Conservation (phyloP, 2,329 filamentous ascomycete species). For the Aureobasidium sp. region DNA sequence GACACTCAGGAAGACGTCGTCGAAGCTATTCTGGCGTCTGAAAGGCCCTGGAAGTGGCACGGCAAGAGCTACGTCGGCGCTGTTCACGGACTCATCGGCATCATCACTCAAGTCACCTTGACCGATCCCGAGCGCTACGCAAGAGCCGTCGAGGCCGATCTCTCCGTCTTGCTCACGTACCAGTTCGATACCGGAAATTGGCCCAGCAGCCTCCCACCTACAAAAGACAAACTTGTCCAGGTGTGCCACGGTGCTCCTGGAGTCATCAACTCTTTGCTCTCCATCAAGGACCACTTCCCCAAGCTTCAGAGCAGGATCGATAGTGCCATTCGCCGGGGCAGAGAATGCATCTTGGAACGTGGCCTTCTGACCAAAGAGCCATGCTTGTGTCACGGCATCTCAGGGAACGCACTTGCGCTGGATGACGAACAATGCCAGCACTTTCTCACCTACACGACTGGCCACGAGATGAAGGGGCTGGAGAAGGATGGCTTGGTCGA, state of each 20-base stretch:
- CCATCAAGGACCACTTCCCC: constrained; percentile 51
- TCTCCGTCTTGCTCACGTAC: constrained; percentile 51
- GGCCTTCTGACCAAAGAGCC: constrained; percentile 58
- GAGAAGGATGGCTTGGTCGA: constrained; percentile 47
- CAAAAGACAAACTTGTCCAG: constrained; percentile 50
- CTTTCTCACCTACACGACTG: constrained; percentile 52
- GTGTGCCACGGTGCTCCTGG: constrained; percentile 64
- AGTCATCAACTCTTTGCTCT: constrained; percentile 51
- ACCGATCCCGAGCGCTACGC: constrained; percentile 51
- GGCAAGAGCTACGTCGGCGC: constrained; percentile 58
- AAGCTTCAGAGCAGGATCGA: constrained; percentile 48
- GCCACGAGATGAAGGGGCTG: constrained; percentile 49
- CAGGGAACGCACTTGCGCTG: constrained; percentile 56
- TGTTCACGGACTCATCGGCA: constrained; percentile 61
- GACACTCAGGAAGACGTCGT: constrained; percentile 52
- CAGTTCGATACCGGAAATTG: constrained; percentile 60
- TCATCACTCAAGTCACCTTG: constrained; percentile 61
- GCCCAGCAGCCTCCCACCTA: constrained; percentile 47
- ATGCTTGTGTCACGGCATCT: constrained; percentile 58
- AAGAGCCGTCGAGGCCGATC: constrained; percentile 44
- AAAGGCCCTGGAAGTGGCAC: constrained; percentile 57
- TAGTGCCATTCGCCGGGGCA: constrained; percentile 44
- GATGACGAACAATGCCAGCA: constrained; percentile 46
- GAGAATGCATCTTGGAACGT: constrained; percentile 49
- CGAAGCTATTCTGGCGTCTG: constrained; percentile 51